Evolutionary conservation across 495 filamentous ascomycete genomes (phyloP).

Genomic region (Annulohypoxylon maeteangense): DNA sequence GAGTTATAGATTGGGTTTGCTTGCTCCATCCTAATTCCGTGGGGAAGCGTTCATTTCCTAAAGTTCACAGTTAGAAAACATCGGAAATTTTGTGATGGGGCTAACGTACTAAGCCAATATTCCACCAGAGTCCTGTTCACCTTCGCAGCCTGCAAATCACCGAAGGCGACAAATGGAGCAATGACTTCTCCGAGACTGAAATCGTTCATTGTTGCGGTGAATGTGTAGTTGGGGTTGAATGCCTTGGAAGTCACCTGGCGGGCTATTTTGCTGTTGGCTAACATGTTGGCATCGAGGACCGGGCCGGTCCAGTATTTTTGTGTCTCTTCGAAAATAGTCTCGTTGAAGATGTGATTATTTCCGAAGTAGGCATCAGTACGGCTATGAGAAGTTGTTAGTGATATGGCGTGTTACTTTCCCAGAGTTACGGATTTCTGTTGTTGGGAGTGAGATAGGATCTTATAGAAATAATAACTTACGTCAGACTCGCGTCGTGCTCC

Average conservation of each 20-base stretch:
- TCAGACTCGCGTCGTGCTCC: conserved; percentile 62
- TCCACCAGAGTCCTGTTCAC: conserved; percentile 52
- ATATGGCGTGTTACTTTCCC: not conserved
- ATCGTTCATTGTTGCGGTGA: conserved; percentile 47
- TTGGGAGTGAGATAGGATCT: not conserved
- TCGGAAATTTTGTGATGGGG: not conserved
- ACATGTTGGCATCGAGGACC: conserved; percentile 50
- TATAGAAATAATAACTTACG: conserved; percentile 42
- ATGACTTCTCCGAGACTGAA: conserved; percentile 58
- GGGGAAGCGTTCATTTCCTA: conserved; percentile 40
- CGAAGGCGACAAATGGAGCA: conserved; percentile 58
- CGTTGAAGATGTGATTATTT: conserved; percentile 58
- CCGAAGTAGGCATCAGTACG: conserved; percentile 57
- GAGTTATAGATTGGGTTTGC: not conserved
- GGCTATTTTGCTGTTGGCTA: conserved; percentile 57
- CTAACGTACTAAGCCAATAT: conserved; percentile 57
- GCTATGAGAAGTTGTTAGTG: conserved; percentile 30
- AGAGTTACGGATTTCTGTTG: not conserved
- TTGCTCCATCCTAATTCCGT: conserved; percentile 33
- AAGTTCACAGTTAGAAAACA: not conserved
- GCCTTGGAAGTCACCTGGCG: conserved; percentile 54
- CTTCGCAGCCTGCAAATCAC: conserved; percentile 48
- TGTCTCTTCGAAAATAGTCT: conserved; percentile 55
- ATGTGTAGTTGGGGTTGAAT: conserved; percentile 53
- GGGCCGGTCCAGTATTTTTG: conserved; percentile 49